Evolutionary conservation across 2,329 filamentous ascomycete species (phyloP).

Genomic region (Elsinoe batatas): DNA sequence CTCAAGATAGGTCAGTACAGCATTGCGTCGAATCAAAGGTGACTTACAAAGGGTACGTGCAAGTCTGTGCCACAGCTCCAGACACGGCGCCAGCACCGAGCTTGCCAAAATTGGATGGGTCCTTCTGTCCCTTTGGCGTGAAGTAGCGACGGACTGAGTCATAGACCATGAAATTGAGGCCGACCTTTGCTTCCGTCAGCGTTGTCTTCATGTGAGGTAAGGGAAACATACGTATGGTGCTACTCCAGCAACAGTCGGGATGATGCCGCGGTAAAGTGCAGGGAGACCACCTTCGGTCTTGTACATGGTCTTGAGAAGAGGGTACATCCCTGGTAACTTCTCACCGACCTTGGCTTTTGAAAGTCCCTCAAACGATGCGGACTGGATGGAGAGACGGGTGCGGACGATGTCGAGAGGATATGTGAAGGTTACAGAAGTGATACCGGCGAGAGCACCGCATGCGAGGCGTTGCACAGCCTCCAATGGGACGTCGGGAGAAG

Average conservation of each 20-base stretch:
- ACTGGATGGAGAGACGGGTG: constrained; percentile 89
- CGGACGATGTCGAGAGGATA: constrained; percentile 97
- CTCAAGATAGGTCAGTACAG: constrained; percentile 34
- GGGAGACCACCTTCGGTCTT: constrained; percentile 74
- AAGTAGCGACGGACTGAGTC: constrained; percentile 76
- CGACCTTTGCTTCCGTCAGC: constrained; percentile 49
- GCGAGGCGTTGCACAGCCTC: constrained; percentile 63
- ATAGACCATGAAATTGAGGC: constrained; percentile 97
- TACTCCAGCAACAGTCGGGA: constrained; percentile 89
- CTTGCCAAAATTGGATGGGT: constrained; percentile 71
- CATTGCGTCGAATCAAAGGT: background rate
- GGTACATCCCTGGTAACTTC: constrained; percentile 86
- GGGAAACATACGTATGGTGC: constrained; percentile 66
- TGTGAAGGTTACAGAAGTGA: constrained; percentile 89
- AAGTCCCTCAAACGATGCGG: constrained; percentile 82
- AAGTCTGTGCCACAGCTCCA: constrained; percentile 93
- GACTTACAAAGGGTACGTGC: constrained; percentile 92
- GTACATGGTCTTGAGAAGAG: constrained; percentile 75
- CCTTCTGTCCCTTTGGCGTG: constrained; percentile 77
- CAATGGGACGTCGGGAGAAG: constrained; percentile 62
- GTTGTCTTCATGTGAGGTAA: constrained; percentile 13
- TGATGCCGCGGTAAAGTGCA: constrained; percentile 87
- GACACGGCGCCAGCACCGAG: constrained; percentile 83
- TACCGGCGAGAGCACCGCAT: constrained; percentile 86
- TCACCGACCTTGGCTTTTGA: constrained; percentile 46